Evolutionary conservation across 2,329 filamentous ascomycete genomes (phyloP).

Genomic region (Phaeosphaeriaceae sp.): DNA sequence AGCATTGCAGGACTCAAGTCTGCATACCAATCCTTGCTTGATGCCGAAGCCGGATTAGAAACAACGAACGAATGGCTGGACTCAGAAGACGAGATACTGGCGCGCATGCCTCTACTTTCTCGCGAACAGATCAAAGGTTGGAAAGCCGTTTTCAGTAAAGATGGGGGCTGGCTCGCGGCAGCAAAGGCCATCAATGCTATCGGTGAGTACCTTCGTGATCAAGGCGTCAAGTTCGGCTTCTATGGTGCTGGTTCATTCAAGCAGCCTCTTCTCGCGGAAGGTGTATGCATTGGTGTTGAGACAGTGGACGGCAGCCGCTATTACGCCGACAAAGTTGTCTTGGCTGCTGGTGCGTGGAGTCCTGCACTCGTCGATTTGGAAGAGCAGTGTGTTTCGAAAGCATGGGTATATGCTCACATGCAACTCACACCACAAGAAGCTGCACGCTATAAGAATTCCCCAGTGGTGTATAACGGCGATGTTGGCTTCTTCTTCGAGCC

Average conservation of each 20-base stretch:
- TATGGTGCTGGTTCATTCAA: slow-evolving; percentile 55
- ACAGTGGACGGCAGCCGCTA: slow-evolving; percentile 53
- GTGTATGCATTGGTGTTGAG: slow-evolving; percentile 51
- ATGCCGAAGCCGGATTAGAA: slow-evolving; percentile 40
- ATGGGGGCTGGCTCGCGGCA: slow-evolving; percentile 58
- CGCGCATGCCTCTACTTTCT: slow-evolving; percentile 50
- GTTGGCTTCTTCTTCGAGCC: slow-evolving; percentile 61
- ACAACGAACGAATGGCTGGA: slow-evolving; percentile 54
- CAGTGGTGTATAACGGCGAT: slow-evolving; percentile 61
- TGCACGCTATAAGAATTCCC: slow-evolving; percentile 58
- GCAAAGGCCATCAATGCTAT: slow-evolving; percentile 58
- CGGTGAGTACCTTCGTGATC: slow-evolving; percentile 46
- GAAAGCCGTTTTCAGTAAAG: slow-evolving; percentile 54
- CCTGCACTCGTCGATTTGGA: slow-evolving; percentile 35
- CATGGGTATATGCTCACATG: slow-evolving; percentile 64
- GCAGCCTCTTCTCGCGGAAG: slow-evolving; percentile 48
- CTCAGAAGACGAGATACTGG: slow-evolving; percentile 53
- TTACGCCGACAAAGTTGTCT: slow-evolving; percentile 53
- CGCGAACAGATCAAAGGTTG: slow-evolving; percentile 54
- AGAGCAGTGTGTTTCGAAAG: slow-evolving; percentile 58
- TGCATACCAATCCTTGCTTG: slow-evolving; percentile 46
- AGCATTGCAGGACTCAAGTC: slow-evolving; percentile 44
- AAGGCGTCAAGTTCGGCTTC: slow-evolving; percentile 54
- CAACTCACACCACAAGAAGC: slow-evolving; percentile 57
- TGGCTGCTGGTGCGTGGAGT: slow-evolving; percentile 51